Percentiles rank a stretch among this genome's conserved stretches.
Conservation (phyloP, 2,329 filamentous ascomycete genomes). For the Pseudogymnoascus sp. region DNA sequence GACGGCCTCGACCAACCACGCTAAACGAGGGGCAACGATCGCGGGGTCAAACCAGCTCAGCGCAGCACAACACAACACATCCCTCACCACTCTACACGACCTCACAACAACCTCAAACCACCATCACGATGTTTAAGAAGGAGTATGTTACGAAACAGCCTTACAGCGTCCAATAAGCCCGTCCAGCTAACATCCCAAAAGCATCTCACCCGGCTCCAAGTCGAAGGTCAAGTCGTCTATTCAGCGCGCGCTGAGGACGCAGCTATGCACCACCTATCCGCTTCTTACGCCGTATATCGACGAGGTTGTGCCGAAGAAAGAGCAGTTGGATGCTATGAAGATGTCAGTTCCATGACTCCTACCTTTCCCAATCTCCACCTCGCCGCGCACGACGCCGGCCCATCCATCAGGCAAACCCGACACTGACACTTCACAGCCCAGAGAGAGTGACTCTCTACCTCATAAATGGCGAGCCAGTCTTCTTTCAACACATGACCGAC, state of each 20-base stretch:
- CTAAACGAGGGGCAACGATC: constrained; percentile 8
- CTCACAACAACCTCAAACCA: not conserved
- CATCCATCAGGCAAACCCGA: not conserved
- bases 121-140: constrained; percentile 77
- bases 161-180: constrained; percentile 4
- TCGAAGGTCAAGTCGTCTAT: constrained; percentile 97
- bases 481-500: constrained; percentile 74
- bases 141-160: constrained; percentile 45
- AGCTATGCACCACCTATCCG: constrained; percentile 77
- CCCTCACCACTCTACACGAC: not conserved
- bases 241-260: constrained; percentile 75
- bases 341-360: constrained; percentile 38
- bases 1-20: not conserved
- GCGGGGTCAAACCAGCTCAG: not conserved
- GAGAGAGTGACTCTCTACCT: constrained; percentile 87
- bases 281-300: constrained; percentile 82
- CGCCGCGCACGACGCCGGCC: not conserved
- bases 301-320: constrained; percentile 90
- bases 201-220: constrained; percentile 69
- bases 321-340: constrained; percentile 82
- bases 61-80: constrained; percentile 21
- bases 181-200: constrained; percentile 31
- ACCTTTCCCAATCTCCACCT: not conserved
- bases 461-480: constrained; percentile 67
- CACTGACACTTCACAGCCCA: constrained; percentile 40